Evolutionary conservation across 352 stramenopile genomes (phyloP), one percentile per base, ranked within the genome.

Genomic region (Globisporangium middletonii): DNA sequence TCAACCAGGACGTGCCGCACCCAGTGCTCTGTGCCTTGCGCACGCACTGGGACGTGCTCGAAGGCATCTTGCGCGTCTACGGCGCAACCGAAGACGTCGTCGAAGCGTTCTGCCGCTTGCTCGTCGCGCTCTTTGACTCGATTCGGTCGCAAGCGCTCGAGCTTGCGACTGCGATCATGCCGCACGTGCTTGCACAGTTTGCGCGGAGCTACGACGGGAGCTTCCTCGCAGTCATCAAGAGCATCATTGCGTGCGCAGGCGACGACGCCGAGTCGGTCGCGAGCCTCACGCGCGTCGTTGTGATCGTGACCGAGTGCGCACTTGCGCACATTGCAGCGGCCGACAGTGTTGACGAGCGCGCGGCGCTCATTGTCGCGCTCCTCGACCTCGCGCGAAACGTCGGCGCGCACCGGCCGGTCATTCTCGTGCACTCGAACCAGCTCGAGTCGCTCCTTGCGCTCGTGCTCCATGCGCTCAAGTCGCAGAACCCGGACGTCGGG

Each of bases 211-310:
- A 71, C 50, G 67, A 89, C 28, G 79, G 74, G 9, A 82, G 67
- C 56, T 88, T 85, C 55, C 55, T 92, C 35, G 65, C 62, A 16
- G 82, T 90, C 47, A 82, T 92, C 55, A 84, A 85, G 58, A 83
- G 79, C 47, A 79, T 90, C 42, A 72, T 92, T 45, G 58, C 54
- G 16, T 89, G 75, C 51, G 71, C 79, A 33, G 76, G 77, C 11
- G 75, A 90, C 45, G 78, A 90, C 42, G 69, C 79, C 23, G 71
- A 73, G 55, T 77, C 79, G 5, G 68, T 73, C 33, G 63, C 63
- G 27, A 88, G 76, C 50, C 69, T 92, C 50, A 88, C 75, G 16
- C 74, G 72, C n/a, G 78, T 92, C 5, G 72, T 90, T 38, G 65
- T 78, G 47, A 87, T 88, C 45, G 69, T 86, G 13, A 50, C 65